Base-by-base conservation (phyloP, 768 basidiomycete genomes). In the Leccinum barrowsii region DNA sequence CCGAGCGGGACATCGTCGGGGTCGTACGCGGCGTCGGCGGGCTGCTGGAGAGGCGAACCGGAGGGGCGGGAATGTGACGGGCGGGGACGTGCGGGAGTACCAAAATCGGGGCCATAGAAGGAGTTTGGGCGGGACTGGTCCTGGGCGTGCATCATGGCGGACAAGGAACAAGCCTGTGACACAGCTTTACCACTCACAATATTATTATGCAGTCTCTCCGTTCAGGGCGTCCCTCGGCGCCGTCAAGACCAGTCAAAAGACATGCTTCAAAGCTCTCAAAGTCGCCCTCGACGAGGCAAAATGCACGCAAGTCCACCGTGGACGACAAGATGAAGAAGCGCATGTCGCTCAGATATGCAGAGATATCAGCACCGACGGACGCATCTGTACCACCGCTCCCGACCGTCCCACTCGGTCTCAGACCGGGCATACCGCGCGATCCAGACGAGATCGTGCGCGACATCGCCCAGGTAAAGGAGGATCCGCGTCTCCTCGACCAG, bases 291-390 rank as follows among this genome's bases (percentile, higher is more conserved):
- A 60, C 52, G 8, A 65, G 77, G 64, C 72, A 79, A 61, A 80
- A 81, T 69, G 73, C 73, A 5, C 78, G 80, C 69, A 85, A 69
- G 21, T 74, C 74, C 7, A 59, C 73, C 56, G 80, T 86, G 59
- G 82, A 94, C 72, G 95, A 95, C 81, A 93, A 90, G 77, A 94
- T 97, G 74, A 94, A 93, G 82, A 93, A 93, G 75, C 89, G 95
- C 68, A 89, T 97, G 86, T 94, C 94, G 15, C 90, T 88, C 82
- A 86, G 94, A 70, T 97, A 91, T 82, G 92, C 89, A 40, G 90
- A 91, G 63, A 88, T 92, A 55, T 88, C 88, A 1, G 76, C 81
- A n/a, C 89, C 88, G 6, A 86, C 84, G 2, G 80, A 83, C 51
- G 69, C 72, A 8, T 73, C 70, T 44, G 69, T 85, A 3, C 87